Evolutionary conservation across 1,139 yeast genomes (phyloP), one percentile per base, ranked within the genome.

Genomic region (Geotrichum carabidarum): DNA sequence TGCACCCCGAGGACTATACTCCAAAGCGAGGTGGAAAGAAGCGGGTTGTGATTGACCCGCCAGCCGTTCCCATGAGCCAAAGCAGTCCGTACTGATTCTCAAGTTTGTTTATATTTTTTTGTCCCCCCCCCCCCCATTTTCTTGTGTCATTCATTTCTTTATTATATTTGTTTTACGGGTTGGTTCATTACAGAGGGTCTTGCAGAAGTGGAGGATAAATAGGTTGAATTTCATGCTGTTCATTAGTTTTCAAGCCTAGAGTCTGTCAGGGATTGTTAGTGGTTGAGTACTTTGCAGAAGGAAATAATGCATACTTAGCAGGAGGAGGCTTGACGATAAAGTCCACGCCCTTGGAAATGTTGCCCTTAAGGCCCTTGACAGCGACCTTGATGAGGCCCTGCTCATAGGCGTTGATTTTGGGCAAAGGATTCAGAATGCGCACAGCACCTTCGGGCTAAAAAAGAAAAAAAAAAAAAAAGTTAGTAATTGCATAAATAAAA

Each of bases 311-410:
- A 59, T 61, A 61, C 66, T 59, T 65, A 41, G 59, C 50, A 35
- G 58, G 57, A 42, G 61, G 53, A 38, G 61, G 54, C 40, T 53
- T 54, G 50, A 59, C 61, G 46, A 71, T 62, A 64, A 84, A 84
- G 53, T 78, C 78, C 59, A 79, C 78, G 73, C 93, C 94, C 80
- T 86, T 86, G 62, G 76, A 78, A 62, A 80, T 80, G 73, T 79
- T 80, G 68, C 78, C 78, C 70, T 74, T 72, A 72, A 91, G 83
- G 63, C 95, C 95, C 62, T 83, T 93, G 74, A 86, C 83, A 60
- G 96, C 95, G 63, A 81, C 83, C 56, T 76, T 76, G 71, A 91
- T 78, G 76, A 91, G 80, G 68, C 82, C 83, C 67, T 69, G 62
- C 65, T 73, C 76, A 57, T 65, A 63, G 42, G 64, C 69, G 46